Evolutionary conservation across 805 yeast species (phyloP).

Genomic region (Pichia nakasei): DNA sequence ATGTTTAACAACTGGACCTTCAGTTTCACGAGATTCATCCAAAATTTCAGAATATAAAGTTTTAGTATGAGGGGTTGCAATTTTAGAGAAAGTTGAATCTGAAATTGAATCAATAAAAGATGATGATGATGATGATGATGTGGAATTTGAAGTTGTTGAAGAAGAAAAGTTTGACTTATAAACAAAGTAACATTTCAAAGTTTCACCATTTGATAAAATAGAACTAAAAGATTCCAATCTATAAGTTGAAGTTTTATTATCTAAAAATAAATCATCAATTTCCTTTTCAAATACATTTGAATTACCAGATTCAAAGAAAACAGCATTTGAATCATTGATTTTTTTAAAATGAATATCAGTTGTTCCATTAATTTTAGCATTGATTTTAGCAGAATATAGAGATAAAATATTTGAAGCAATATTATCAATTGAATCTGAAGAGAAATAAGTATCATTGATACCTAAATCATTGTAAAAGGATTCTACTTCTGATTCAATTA

Average conservation of each 20-base stretch:
- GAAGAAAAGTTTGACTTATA: slow-evolving; percentile 46
- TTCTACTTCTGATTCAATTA: slow-evolving; percentile 76
- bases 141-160: slow-evolving; percentile 30
- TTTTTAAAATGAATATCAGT: slow-evolving; percentile 67
- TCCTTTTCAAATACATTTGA: slow-evolving; percentile 53
- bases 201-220: slow-evolving; percentile 41
- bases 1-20: slow-evolving; percentile 91
- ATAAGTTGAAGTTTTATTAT: slow-evolving; percentile 37
- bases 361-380: slow-evolving; percentile 52
- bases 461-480: slow-evolving; percentile 89
- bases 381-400: slow-evolving; percentile 85
- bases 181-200: slow-evolving; percentile 63
- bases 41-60: slow-evolving; percentile 65
- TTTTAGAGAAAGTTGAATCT: slow-evolving; percentile 68
- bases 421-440: slow-evolving; percentile 70
- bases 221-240: slow-evolving; percentile 77
- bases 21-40: slow-evolving; percentile 55
- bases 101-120: slow-evolving; percentile 50
- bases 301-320: slow-evolving; percentile 68
- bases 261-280: slow-evolving; percentile 77
- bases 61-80: slow-evolving; percentile 75
- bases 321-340: slow-evolving; percentile 79
- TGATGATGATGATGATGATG: neutral
- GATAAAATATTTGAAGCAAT: slow-evolving; percentile 82
- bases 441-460: slow-evolving; percentile 87